Evolutionary conservation across 2,329 filamentous ascomycete species (phyloP).

Genomic region (Colletotrichum sp.): DNA sequence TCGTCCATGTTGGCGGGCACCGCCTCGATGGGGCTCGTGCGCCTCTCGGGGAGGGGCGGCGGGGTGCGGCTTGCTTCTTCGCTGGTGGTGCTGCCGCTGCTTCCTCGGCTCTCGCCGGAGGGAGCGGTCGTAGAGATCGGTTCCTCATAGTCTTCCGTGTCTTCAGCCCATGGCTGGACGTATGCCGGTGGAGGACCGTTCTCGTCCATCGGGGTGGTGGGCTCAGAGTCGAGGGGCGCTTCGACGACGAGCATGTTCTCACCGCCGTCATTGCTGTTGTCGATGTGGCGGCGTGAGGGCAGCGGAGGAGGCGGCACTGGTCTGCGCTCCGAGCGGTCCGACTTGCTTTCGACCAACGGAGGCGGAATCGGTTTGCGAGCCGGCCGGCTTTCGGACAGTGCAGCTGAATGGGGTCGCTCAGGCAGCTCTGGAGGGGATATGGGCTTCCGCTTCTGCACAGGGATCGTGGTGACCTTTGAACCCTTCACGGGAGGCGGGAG

Average conservation of each 20-base stretch:
- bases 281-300: conserved; percentile 48
- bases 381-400: conserved; percentile 9
- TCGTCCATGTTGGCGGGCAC: conserved; percentile 24
- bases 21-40: conserved; percentile 21
- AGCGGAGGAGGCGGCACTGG: conserved; percentile 49
- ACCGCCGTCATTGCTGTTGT: conserved; percentile 37
- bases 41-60: conserved; percentile 2
- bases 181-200: background rate
- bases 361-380: conserved; percentile 59
- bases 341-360: conserved; percentile 14
- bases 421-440: conserved; percentile 42
- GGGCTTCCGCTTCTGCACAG: conserved; percentile 69
- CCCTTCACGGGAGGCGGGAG: conserved; percentile 72
- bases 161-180: conserved; percentile 12
- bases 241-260: conserved; percentile 69
- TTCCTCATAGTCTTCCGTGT: background rate
- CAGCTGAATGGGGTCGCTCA: conserved; percentile 17
- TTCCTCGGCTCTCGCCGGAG: background rate
- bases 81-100: background rate
- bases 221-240: conserved; percentile 67
- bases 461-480: conserved; percentile 61
- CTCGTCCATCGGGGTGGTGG: conserved; percentile 53
- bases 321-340: conserved; percentile 24
- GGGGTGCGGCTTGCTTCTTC: conserved; percentile 11
- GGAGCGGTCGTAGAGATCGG: background rate